Evolutionary conservation across 768 basidiomycete genomes (phyloP).

Genomic region (Lactarius trivialis): DNA sequence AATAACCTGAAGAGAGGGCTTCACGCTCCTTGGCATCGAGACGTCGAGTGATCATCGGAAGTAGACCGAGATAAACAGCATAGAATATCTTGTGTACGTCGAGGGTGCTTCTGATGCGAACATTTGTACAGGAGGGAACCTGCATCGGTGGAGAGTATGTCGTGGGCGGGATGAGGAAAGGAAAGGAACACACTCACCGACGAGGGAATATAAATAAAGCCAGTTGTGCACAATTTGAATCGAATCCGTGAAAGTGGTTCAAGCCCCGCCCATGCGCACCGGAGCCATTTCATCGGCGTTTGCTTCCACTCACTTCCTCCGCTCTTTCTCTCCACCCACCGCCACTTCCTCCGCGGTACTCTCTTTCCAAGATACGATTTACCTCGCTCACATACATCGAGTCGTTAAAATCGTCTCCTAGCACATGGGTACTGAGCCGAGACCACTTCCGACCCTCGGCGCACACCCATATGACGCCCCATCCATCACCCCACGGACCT

Average conservation of each 20-base stretch:
- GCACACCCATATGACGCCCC: slow-evolving; percentile 20
- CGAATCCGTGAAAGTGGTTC: slow-evolving; percentile 20
- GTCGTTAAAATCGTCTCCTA: slow-evolving; percentile 6
- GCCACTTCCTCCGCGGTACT: neutral
- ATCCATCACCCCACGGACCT: slow-evolving; percentile 13
- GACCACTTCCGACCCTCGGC: slow-evolving; percentile 15
- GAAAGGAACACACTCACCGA: slow-evolving; percentile 13
- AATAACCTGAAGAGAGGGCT: slow-evolving; percentile 63
- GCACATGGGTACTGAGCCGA: slow-evolving; percentile 15
- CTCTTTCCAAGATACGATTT: neutral
- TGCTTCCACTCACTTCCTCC: neutral
- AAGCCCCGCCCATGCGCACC: slow-evolving; percentile 11
- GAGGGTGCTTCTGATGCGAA: slow-evolving; percentile 69
- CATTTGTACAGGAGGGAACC: slow-evolving; percentile 65
- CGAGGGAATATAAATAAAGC: slow-evolving; percentile 22
- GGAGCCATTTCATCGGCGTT: neutral
- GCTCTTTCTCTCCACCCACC: neutral
- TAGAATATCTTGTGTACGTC: slow-evolving; percentile 81
- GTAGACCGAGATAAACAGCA: slow-evolving; percentile 58
- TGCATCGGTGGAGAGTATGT: slow-evolving; percentile 46
- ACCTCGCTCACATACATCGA: neutral
- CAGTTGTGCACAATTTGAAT: slow-evolving; percentile 19
- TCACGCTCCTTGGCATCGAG: slow-evolving; percentile 75
- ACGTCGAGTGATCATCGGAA: slow-evolving; percentile 74
- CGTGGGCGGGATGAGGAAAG: slow-evolving; percentile 22